A percentile compares a stretch with the other conserved stretches of the same genome.
Conservation (phyloP, 257 asterid species). For the Nicotiana tabacum region DNA sequence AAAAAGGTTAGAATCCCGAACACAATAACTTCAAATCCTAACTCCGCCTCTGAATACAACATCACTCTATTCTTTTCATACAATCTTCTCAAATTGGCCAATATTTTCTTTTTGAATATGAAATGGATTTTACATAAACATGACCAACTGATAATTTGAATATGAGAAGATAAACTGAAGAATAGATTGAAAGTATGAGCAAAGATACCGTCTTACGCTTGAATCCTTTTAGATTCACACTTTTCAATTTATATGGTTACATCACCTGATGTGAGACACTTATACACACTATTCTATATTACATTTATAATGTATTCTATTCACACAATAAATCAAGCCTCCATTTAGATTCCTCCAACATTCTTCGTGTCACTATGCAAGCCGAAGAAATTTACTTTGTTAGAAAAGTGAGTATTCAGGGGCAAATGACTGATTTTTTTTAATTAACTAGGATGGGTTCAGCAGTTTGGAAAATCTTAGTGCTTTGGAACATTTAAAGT, state of each 20-base stretch:
- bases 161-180: background rate
- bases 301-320: background rate
- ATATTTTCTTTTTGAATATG: background rate
- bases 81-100: background rate
- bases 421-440: background rate
- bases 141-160: background rate
- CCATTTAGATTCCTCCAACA: no score
- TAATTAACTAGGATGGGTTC: background rate
- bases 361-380: no score
- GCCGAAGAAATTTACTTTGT: background rate
- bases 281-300: background rate
- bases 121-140: background rate
- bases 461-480: background rate
- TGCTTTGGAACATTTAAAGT: slow-evolving; percentile 11
- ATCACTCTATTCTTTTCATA: background rate
- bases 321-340: no score
- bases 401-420: slow-evolving; percentile 9
- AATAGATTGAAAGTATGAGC: background rate
- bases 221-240: background rate
- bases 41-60: no score
- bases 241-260: background rate
- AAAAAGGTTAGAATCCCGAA: no score
- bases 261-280: background rate
- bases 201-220: background rate
- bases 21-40: no score